A percentile compares a stretch with the other conserved stretches of the same genome.
Evolutionary conservation across 2,329 filamentous ascomycete species (phyloP).

Genomic region (Malbranchea zuffiana): DNA sequence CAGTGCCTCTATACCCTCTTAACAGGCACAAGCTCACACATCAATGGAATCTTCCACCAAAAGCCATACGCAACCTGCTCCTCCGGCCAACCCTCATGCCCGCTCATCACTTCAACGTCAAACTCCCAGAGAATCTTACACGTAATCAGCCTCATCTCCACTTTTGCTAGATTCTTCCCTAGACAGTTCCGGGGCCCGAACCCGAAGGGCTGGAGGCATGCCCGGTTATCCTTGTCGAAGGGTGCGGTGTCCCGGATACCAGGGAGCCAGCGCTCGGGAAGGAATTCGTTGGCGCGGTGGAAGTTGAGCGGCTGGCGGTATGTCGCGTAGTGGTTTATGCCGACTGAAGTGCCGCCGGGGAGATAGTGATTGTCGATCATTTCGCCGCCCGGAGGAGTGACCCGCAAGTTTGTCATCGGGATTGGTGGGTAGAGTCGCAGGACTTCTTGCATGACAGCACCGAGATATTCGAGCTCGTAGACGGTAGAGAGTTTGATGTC

Average conservation of each 20-base stretch:
- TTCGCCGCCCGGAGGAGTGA: slow-evolving; percentile 12
- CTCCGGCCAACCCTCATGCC: too few species aligned
- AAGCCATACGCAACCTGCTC: too few species aligned
- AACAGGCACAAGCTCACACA: too few species aligned
- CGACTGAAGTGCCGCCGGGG: slow-evolving; percentile 11
- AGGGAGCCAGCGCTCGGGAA: slow-evolving; percentile 19
- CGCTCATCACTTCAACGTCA: too few species aligned
- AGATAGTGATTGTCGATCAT: slow-evolving; percentile 16
- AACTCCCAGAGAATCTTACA: slow-evolving; percentile 18
- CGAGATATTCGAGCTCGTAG: slow-evolving; percentile 15
- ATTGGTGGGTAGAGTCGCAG: slow-evolving; percentile 19
- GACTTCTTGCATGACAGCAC: slow-evolving; percentile 17
- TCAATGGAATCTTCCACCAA: too few species aligned
- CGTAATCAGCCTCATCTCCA: slow-evolving; percentile 18
- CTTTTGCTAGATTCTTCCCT: slow-evolving; percentile 15
- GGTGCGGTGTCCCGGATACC: slow-evolving; percentile 3
- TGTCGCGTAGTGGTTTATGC: slow-evolving; percentile 14
- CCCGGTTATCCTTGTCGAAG: slow-evolving; percentile 12
- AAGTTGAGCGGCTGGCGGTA: slow-evolving; percentile 17
- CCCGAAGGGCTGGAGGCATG: slow-evolving; percentile 15
- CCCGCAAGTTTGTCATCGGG: too few species aligned
- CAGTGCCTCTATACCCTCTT: too few species aligned
- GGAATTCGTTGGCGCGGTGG: slow-evolving; percentile 14
- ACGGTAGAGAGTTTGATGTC: slow-evolving; percentile 10
- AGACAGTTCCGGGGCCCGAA: slow-evolving; percentile 16